These are phyloP conservation scores for Penicillium sp. DNA, from an alignment of 2,329 filamentous ascomycete species.

Conservation along the genomic window DNA sequence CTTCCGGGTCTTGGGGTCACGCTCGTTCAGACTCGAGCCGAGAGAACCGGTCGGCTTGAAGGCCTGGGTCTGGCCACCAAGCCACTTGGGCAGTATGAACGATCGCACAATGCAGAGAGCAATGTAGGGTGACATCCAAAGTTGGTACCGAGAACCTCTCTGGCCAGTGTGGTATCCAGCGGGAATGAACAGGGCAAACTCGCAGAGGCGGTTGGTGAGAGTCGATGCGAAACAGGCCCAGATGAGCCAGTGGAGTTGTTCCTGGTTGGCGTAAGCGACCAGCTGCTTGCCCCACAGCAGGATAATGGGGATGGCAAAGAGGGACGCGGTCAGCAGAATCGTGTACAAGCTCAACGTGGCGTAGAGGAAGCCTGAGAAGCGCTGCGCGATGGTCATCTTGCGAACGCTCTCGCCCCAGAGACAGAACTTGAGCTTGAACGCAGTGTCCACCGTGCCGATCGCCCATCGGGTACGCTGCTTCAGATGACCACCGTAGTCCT, in stretches of 20 bases:
- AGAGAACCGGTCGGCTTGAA: constrained; percentile 62
- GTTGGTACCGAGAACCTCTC: constrained; percentile 54
- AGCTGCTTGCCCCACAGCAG: constrained; percentile 57
- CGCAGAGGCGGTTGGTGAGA: constrained; percentile 54
- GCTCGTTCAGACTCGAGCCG: constrained; percentile 57
- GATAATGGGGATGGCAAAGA: constrained; percentile 60
- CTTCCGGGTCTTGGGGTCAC: constrained; percentile 44
- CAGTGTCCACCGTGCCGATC: constrained; percentile 55
- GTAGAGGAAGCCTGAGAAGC: constrained; percentile 59
- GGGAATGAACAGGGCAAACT: constrained; percentile 58
- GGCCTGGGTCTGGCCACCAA: constrained; percentile 57
- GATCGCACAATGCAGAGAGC: constrained; percentile 57
- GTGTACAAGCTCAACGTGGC: constrained; percentile 57
- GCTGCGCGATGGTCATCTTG: constrained; percentile 56
- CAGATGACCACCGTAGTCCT: constrained; percentile 36
- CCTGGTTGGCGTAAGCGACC: constrained; percentile 54
- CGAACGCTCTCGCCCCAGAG: constrained; percentile 54
- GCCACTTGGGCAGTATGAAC: constrained; percentile 58
- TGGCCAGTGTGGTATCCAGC: constrained; percentile 60
- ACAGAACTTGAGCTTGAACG: constrained; percentile 60
- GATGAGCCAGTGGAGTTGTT: constrained; percentile 59
- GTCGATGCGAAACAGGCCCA: constrained; percentile 54
- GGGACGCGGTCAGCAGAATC: constrained; percentile 53
- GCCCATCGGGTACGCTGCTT: constrained; percentile 42
- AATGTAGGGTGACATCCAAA: constrained; percentile 64